These are phyloP conservation scores for Zopfochytrium polystomum DNA, from an alignment of 371 early-diverging fungal genomes.

Conservation along the genomic window DNA sequence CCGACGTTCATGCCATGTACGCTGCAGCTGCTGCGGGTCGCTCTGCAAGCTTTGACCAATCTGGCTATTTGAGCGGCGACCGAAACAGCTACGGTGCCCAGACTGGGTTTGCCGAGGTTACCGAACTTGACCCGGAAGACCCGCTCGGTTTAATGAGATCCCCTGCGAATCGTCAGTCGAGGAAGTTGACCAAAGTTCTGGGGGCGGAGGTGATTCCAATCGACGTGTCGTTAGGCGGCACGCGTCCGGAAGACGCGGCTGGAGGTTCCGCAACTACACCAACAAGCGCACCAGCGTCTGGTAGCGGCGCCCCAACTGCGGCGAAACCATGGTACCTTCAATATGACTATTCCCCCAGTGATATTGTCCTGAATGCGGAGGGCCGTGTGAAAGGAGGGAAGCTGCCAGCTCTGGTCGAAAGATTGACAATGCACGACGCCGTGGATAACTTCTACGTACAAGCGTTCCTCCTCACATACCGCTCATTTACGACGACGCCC, in stretches of 20 bases:
- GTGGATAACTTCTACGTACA: constrained; percentile 35
- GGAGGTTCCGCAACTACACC: not conserved
- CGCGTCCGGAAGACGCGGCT: not conserved
- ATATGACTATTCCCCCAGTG: constrained; percentile 67
- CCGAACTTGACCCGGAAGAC: not conserved
- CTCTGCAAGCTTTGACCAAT: no score
- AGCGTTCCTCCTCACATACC: constrained; percentile 53
- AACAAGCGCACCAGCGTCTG: not conserved
- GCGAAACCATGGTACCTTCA: constrained; percentile 48
- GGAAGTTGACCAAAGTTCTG: not conserved
- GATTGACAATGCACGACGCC: constrained; percentile 81
- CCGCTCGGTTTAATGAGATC: not conserved
- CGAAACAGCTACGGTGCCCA: no score
- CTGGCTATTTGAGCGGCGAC: no score
- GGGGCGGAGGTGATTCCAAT: not conserved
- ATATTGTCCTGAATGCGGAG: constrained; percentile 78
- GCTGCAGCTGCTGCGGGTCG: no score
- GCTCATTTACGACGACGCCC: constrained; percentile 43
- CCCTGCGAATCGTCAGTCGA: not conserved
- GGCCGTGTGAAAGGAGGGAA: constrained; percentile 84
- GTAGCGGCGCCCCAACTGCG: no score
- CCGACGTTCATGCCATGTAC: no score
- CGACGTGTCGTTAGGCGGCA: not conserved
- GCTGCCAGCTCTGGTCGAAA: constrained; percentile 75
- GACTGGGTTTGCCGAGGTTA: no score